Evolutionary conservation across 345 rosid genomes (phyloP), one percentile per base, ranked within the genome.

Genomic region (Camelina sativa): DNA sequence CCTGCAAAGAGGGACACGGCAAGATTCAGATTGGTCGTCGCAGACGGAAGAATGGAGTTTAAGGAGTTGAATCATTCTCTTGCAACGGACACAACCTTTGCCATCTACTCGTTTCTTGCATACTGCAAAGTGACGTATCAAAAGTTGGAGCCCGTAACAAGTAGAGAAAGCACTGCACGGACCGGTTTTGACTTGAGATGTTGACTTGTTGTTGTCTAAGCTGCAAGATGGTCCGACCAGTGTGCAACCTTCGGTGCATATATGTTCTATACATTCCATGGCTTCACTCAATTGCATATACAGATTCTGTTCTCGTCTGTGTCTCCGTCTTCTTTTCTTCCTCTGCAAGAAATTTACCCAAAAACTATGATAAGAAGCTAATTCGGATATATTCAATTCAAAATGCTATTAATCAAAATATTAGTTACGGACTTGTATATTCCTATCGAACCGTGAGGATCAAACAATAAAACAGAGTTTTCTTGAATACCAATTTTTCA

Each of bases 1-100:
- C 98, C 97, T 86, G 92, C 97, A 93, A 72, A 94, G 97, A 1
- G 97, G 98, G 67, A 94, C 92, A 53, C 79, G 80, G 84, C 98
- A 94, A 66, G 85, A 82, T 58, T 84, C 87, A 0, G 78, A 56
- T 22, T 83, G 88, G 65, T 90, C 91, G 65, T 90, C 91, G 11
- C 98, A 94, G 9, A 94, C 75, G 0, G 85, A 85, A 8, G 97
- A 81, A 76, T 94, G 98, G 12, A 94, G 96, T 79, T 85, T 82
- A 22, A 94, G 87, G 34, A 94, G 93, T 82, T 87, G 97, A 90
- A 93, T 81, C 98, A 94, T 82, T 74, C 97, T 70, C 80, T 87
- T 91, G 81, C 98, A 91, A 7, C 91, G 82, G 0, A 78, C 23
- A 77, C 98, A 94, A 4, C 94, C 88, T 56, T 76, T 69, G 15